These are phyloP conservation scores for Colletotrichum sp. DNA, from an alignment of 2,329 filamentous ascomycete species.

Conservation along the genomic window DNA sequence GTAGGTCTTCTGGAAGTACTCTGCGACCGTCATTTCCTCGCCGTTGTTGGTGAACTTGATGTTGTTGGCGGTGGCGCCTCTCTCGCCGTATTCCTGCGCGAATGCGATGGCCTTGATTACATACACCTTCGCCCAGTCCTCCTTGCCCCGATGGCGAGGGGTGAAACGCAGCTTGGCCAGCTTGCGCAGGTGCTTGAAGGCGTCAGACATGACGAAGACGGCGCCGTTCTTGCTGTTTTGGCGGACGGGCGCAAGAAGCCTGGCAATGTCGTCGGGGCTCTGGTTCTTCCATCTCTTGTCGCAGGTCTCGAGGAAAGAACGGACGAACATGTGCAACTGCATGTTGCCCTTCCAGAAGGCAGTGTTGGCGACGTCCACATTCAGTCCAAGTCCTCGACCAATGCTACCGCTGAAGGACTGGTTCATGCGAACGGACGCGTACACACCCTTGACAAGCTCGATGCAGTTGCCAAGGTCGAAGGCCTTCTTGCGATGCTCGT, in stretches of 20 bases:
- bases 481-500: constrained; percentile 53
- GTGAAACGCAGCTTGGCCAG: constrained; percentile 61
- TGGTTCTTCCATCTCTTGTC: constrained; percentile 34
- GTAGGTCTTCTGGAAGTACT: constrained; percentile 65
- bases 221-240: constrained; percentile 21
- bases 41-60: constrained; percentile 55
- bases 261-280: constrained; percentile 28
- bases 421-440: constrained; percentile 81
- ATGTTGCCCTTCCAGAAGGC: constrained; percentile 75
- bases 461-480: constrained; percentile 63
- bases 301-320: constrained; percentile 31
- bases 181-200: constrained; percentile 60
- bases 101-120: constrained; percentile 58
- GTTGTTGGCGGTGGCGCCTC: constrained; percentile 55
- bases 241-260: constrained; percentile 40
- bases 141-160: constrained; percentile 58
- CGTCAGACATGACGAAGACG: constrained; percentile 46
- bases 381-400: constrained; percentile 74
- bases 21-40: constrained; percentile 47
- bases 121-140: constrained; percentile 52
- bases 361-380: constrained; percentile 90
- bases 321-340: constrained; percentile 30
- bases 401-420: constrained; percentile 48
- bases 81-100: constrained; percentile 42
- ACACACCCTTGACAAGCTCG: constrained; percentile 87